Evolutionary conservation across 352 stramenopile species (phyloP).

Genomic region (Pythium aquatile): DNA sequence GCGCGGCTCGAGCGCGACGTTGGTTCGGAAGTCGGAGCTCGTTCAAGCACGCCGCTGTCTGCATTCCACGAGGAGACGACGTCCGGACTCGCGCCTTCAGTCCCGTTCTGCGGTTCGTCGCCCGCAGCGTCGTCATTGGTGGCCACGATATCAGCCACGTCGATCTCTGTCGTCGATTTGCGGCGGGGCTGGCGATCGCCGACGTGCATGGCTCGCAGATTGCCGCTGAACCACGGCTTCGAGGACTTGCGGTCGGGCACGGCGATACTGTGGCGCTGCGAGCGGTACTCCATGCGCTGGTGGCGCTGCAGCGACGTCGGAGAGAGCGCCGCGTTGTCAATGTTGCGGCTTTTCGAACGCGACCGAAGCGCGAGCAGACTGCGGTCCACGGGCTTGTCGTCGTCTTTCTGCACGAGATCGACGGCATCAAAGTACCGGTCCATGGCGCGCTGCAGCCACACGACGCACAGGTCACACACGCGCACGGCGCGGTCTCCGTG

Average conservation of each 20-base stretch:
- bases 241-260: constrained; percentile 17
- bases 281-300: constrained; percentile 23
- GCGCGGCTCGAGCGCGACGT: neutral
- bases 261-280: constrained; percentile 25
- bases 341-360: neutral
- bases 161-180: constrained; percentile 37
- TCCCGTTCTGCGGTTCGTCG: constrained; percentile 2
- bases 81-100: constrained; percentile 4
- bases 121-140: constrained; percentile 9
- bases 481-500: constrained; percentile 46
- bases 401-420: constrained; percentile 29
- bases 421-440: constrained; percentile 68
- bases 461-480: constrained; percentile 54
- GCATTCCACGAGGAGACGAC: neutral
- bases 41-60: neutral
- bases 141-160: neutral
- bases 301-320: constrained; percentile 8
- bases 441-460: constrained; percentile 69
- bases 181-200: constrained; percentile 55
- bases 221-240: constrained; percentile 62
- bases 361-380: constrained; percentile 8
- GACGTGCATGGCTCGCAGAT: constrained; percentile 72
- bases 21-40: neutral
- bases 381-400: constrained; percentile 5
- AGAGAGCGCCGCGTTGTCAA: constrained; percentile 1